These are phyloP conservation scores for Dalbergia cochinchinensis DNA, from an alignment of 306 rosid species.

Conservation along the genomic window DNA sequence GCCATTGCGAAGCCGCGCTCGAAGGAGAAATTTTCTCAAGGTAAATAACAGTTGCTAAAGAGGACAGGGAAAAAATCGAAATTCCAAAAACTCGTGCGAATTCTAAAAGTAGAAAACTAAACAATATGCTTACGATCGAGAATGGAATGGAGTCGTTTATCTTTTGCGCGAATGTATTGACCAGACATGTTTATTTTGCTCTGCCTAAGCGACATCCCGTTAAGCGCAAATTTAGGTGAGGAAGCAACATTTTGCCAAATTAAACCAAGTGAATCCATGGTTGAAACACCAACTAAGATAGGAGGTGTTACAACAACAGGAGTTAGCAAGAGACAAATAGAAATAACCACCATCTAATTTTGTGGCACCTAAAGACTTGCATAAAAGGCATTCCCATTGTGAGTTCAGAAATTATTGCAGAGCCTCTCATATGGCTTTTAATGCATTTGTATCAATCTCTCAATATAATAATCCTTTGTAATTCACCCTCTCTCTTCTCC, in stretches of 20 bases:
- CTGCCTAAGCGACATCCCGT: constrained; percentile 7
- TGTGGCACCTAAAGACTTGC: constrained; percentile 22
- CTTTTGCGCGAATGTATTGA: constrained; percentile 1
- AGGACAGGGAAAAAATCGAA: background rate
- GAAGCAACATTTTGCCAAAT: background rate
- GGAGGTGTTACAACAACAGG: constrained; percentile 12
- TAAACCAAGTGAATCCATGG: constrained; percentile 20
- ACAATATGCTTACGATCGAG: background rate
- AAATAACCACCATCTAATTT: constrained; percentile 35
- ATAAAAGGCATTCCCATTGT: background rate
- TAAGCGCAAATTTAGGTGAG: constrained; percentile 40
- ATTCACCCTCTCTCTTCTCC: background rate
- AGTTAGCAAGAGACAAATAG: background rate
- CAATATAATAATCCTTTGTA: constrained; percentile 40
- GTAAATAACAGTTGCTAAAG: background rate
- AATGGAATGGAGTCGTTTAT: background rate
- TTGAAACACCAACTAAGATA: constrained; percentile 42
- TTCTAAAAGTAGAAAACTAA: constrained; percentile 22
- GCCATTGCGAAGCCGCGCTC: background rate
- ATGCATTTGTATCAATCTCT: constrained; percentile 1
- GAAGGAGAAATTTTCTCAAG: background rate
- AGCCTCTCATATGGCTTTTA: constrained; percentile 39
- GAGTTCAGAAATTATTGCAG: constrained; percentile 47
- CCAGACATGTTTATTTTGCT: background rate
- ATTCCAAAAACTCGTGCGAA: background rate